Percentiles rank a stretch among this genome's conserved stretches.
These are phyloP conservation scores for Colletotrichum sp. DNA, from an alignment of 2,329 filamentous ascomycete species.

Conservation along the genomic window DNA sequence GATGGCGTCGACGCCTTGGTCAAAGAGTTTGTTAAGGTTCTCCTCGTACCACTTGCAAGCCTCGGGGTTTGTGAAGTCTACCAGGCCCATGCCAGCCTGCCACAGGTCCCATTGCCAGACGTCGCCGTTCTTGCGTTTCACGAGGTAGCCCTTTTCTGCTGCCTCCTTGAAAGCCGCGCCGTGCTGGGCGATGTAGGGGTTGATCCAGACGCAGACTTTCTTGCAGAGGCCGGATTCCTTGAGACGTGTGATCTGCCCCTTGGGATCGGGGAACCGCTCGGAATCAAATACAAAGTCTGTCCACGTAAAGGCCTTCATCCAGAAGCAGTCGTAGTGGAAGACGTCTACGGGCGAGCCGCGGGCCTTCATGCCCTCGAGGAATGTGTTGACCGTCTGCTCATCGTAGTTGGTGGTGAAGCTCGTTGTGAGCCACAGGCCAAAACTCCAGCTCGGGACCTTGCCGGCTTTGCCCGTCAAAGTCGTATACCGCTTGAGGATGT, in stretches of 20 bases:
- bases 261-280: slow-evolving; percentile 72
- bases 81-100: slow-evolving; percentile 78
- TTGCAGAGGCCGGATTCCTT: slow-evolving; percentile 65
- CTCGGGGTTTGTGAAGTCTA: slow-evolving; percentile 77
- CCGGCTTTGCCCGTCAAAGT: slow-evolving; percentile 69
- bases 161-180: slow-evolving; percentile 70
- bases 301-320: slow-evolving; percentile 78
- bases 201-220: slow-evolving; percentile 79
- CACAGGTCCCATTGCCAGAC: slow-evolving; percentile 80
- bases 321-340: slow-evolving; percentile 81
- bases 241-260: slow-evolving; percentile 66
- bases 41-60: slow-evolving; percentile 69
- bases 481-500: slow-evolving; percentile 72
- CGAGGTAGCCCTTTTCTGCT: slow-evolving; percentile 69
- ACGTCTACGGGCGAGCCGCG: slow-evolving; percentile 71
- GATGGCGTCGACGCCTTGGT: slow-evolving; percentile 73
- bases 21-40: slow-evolving; percentile 68
- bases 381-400: slow-evolving; percentile 69
- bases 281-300: slow-evolving; percentile 76
- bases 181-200: slow-evolving; percentile 75
- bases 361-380: slow-evolving; percentile 72
- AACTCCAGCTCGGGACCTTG: slow-evolving; percentile 75
- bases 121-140: slow-evolving; percentile 72
- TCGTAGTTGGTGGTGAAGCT: slow-evolving; percentile 78
- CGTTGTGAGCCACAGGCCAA: slow-evolving; percentile 78